phyloP scores from a whole-genome alignment of 192 early-diverging fungal species.

The Spinellus fusiger region DNA sequence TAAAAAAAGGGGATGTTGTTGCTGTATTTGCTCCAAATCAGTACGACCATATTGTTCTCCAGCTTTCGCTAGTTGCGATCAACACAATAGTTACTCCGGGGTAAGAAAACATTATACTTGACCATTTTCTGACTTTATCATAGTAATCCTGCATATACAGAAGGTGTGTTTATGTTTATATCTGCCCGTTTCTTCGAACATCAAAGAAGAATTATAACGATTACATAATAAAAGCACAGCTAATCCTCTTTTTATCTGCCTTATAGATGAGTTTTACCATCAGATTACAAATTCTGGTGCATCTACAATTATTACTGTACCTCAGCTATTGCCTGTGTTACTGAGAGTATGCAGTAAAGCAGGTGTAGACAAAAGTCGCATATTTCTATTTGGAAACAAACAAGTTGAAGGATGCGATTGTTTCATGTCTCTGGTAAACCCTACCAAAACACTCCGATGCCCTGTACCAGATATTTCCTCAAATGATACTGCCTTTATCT shows the following conservation, averaged over 20 bases:
- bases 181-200: no score
- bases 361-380: constrained; percentile 2
- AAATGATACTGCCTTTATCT: constrained; percentile 47
- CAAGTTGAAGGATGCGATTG: constrained; percentile 17
- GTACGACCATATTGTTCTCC: constrained; percentile 57
- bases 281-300: constrained; percentile 71
- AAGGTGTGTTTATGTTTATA: no score
- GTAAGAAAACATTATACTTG: constrained; percentile 3
- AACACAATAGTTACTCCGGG: constrained; percentile 68
- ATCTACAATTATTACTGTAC: constrained; percentile 54
- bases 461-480: background rate
- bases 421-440: constrained; percentile 8
- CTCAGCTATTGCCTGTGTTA: constrained; percentile 20
- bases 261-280: constrained; percentile 46
- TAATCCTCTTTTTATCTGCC: background rate
- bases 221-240: background rate
- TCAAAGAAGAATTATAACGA: background rate
- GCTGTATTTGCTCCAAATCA: constrained; percentile 69
- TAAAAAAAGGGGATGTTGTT: constrained; percentile 65
- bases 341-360: constrained; percentile 5
- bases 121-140: background rate
- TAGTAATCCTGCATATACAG: constrained; percentile 77
- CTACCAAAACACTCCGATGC: background rate
- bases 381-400: constrained; percentile 26
- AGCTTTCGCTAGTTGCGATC: constrained; percentile 48